Conservation (phyloP, 2,329 filamentous ascomycete species). For the Esteya vermicola region DNA sequence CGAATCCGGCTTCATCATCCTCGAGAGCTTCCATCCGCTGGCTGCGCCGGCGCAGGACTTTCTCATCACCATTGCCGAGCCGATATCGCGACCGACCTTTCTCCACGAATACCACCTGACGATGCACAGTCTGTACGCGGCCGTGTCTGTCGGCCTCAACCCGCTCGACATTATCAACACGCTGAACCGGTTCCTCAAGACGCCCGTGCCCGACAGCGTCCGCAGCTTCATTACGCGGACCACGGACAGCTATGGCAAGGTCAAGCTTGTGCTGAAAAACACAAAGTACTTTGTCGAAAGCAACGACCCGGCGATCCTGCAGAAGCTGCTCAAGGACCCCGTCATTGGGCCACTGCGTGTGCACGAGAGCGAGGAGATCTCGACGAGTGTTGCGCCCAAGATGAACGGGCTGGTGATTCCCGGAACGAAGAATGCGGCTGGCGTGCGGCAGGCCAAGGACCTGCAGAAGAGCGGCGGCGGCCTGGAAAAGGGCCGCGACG, state of each 20-base stretch:
- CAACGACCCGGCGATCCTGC: constrained; percentile 71
- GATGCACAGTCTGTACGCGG: constrained; percentile 85
- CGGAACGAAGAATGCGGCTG: constrained; percentile 84
- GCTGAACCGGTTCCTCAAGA: constrained; percentile 80
- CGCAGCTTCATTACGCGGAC: constrained; percentile 67
- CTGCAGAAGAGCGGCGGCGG: constrained; percentile 3
- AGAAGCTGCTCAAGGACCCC: constrained; percentile 71
- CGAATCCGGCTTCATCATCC: constrained; percentile 68
- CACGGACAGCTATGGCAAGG: constrained; percentile 79
- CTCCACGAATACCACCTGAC: constrained; percentile 91
- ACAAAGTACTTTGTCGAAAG: constrained; percentile 93
- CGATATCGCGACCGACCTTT: constrained; percentile 74
- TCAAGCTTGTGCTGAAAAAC: constrained; percentile 87
- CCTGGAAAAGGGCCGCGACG: background rate
- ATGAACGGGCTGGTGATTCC: constrained; percentile 83
- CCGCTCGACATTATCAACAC: constrained; percentile 83
- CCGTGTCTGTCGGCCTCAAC: constrained; percentile 84
- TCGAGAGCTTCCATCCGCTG: constrained; percentile 86
- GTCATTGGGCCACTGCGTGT: constrained; percentile 69
- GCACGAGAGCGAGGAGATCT: constrained; percentile 50
- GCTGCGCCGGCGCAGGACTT: constrained; percentile 86
- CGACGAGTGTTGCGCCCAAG: constrained; percentile 69
- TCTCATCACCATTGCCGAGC: constrained; percentile 89
- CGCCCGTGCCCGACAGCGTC: constrained; percentile 68
- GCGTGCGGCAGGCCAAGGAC: constrained; percentile 57